These are phyloP conservation scores for Sutorius australiensis DNA, from an alignment of 768 basidiomycete genomes.

Conservation along the genomic window DNA sequence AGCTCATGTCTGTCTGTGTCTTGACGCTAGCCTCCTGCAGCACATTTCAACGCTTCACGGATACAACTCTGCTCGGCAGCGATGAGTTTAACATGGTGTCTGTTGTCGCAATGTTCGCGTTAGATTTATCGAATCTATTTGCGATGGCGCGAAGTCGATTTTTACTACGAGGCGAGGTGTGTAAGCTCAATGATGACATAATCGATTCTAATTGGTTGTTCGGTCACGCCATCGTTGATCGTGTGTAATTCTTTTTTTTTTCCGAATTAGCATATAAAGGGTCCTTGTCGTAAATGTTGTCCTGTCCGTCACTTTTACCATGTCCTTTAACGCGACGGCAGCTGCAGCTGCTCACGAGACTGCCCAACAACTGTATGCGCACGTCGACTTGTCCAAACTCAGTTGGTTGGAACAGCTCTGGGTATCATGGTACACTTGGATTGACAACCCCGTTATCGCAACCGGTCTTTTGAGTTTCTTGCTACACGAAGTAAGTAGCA, in stretches of 20 bases:
- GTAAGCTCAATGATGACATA: constrained; percentile 7
- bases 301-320: constrained; percentile 19
- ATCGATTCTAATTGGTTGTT: constrained; percentile 23
- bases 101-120: no score
- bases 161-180: no score
- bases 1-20: neutral
- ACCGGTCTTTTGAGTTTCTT: constrained; percentile 92
- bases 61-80: neutral
- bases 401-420: constrained; percentile 76
- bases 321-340: constrained; percentile 44
- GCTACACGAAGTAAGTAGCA: constrained; percentile 78
- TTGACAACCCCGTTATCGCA: constrained; percentile 87
- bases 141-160: no score
- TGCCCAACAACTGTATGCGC: constrained; percentile 49
- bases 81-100: neutral
- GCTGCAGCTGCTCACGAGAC: constrained; percentile 21
- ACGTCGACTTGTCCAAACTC: constrained; percentile 56
- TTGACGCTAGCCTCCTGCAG: neutral
- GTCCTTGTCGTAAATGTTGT: neutral
- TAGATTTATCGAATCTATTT: no score
- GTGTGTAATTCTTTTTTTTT: constrained; percentile 15
- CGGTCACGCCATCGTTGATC: constrained; percentile 25
- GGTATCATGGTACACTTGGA: constrained; percentile 81
- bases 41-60: neutral
- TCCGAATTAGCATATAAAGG: constrained; percentile 9